Percentiles rank a stretch among this genome's conserved stretches.
These are phyloP conservation scores for Edaphochlamys debaryana DNA, from an alignment of 139 green algal species.

Conservation along the genomic window DNA sequence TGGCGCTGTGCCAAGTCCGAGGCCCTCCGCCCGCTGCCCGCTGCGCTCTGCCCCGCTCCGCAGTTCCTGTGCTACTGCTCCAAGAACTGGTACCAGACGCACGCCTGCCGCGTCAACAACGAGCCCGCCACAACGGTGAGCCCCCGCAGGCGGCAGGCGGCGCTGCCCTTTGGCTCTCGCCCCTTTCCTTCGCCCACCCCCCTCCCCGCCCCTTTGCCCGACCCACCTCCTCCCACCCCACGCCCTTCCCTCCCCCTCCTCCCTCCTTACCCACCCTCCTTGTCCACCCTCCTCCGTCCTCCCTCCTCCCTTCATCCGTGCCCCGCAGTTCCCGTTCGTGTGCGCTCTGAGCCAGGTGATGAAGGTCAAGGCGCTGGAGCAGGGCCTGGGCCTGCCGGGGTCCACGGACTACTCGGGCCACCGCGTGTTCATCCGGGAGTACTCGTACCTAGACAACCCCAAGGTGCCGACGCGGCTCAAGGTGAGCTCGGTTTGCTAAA, in stretches of 20 bases:
- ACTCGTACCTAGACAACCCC: constrained; percentile 39
- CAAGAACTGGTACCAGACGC: constrained; percentile 45
- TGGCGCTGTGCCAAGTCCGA: too few relatives aligned
- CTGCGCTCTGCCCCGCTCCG: neutral
- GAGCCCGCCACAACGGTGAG: too few relatives aligned
- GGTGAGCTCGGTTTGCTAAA: too few relatives aligned
- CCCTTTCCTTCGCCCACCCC: too few relatives aligned
- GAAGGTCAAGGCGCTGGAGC: neutral
- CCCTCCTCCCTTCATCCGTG: too few relatives aligned
- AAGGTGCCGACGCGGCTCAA: constrained; percentile 40
- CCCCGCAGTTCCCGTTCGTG: constrained; percentile 43
- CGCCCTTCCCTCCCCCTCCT: too few relatives aligned
- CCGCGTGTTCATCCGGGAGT: constrained; percentile 32
- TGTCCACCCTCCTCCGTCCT: too few relatives aligned
- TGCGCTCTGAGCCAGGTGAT: constrained; percentile 37
- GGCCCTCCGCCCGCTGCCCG: neutral
- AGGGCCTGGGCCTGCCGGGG: neutral
- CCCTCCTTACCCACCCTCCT: too few relatives aligned
- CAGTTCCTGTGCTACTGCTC: constrained; percentile 64
- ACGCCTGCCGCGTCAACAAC: constrained; percentile 44
- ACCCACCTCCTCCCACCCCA: too few relatives aligned
- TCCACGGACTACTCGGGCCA: constrained; percentile 12
- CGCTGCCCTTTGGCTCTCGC: too few relatives aligned
- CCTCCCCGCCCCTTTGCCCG: too few relatives aligned
- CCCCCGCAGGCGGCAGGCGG: too few relatives aligned